Evolutionary conservation across 495 filamentous ascomycete species (phyloP).

Genomic region (Astrothelium macrocarpum): DNA sequence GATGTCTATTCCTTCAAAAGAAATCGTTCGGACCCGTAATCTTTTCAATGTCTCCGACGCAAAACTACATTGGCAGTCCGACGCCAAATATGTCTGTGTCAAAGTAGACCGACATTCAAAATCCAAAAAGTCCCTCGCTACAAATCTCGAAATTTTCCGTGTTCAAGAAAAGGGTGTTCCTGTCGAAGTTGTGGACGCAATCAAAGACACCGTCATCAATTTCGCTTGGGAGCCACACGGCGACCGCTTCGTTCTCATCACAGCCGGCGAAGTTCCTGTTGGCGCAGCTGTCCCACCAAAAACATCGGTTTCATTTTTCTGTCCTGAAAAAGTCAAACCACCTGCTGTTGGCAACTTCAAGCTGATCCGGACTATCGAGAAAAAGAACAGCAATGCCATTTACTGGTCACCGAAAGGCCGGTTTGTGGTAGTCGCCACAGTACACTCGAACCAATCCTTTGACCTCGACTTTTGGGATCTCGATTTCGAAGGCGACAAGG

Average conservation of each 20-base stretch:
- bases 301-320: constrained; percentile 91
- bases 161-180: constrained; percentile 93
- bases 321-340: constrained; percentile 82
- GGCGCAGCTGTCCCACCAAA: constrained; percentile 83
- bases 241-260: constrained; percentile 93
- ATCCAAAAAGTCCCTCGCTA: constrained; percentile 94
- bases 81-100: constrained; percentile 86
- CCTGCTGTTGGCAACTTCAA: constrained; percentile 80
- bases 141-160: constrained; percentile 96
- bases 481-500: constrained; percentile 95
- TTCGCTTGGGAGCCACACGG: constrained; percentile 98
- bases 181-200: constrained; percentile 91
- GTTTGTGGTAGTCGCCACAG: constrained; percentile 86
- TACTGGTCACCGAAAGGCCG: constrained; percentile 98
- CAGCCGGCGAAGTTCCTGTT: constrained; percentile 71
- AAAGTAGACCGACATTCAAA: constrained; percentile 99
- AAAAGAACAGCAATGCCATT: constrained; percentile 98
- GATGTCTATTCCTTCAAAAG: constrained; percentile 92
- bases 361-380: constrained; percentile 83
- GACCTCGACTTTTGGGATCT: constrained; percentile 97
- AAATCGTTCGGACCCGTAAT: constrained; percentile 86
- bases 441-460: constrained; percentile 82
- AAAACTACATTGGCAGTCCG: constrained; percentile 95
- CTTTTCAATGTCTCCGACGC: constrained; percentile 95
- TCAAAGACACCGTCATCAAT: constrained; percentile 97